Conservation (phyloP, 257 asterid genomes). For the Petunia secreta region DNA sequence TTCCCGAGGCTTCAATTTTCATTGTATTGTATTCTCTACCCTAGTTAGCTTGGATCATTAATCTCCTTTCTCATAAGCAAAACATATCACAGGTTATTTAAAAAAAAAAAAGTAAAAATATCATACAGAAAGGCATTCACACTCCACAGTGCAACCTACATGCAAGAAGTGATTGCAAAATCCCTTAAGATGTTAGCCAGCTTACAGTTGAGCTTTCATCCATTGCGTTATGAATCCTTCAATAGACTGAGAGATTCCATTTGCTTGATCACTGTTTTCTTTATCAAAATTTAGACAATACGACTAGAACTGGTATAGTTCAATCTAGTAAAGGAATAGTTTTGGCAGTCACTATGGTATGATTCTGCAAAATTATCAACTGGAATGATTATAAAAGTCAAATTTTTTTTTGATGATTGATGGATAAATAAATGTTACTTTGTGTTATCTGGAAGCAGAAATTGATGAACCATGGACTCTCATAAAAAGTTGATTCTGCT, state of each 20-base stretch:
- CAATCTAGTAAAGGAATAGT: constrained; percentile 12
- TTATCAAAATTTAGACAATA: not conserved
- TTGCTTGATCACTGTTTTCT: not conserved
- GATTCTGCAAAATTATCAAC: not conserved
- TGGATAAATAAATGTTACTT: not conserved
- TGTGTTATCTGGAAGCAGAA: not conserved
- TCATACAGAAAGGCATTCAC: not conserved
- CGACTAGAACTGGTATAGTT: not conserved
- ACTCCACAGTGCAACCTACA: not conserved
- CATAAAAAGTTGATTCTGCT: not conserved
- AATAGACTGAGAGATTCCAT: constrained; percentile 7
- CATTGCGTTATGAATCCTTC: not conserved
- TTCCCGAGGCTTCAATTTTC: not conserved
- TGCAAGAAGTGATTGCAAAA: not conserved
- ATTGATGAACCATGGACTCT: constrained; percentile 21
- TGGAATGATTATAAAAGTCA: not conserved
- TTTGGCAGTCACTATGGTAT: not conserved
- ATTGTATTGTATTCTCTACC: not conserved
- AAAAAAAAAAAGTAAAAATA: no score
- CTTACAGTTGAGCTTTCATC: not conserved
- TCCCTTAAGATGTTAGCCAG: not conserved
- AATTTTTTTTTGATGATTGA: not conserved
- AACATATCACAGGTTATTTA: not conserved
- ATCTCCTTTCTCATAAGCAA: not conserved
- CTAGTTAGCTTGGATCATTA: not conserved